phyloP scores from a whole-genome alignment of 257 asterid genomes.

The Solanum neorickii region DNA sequence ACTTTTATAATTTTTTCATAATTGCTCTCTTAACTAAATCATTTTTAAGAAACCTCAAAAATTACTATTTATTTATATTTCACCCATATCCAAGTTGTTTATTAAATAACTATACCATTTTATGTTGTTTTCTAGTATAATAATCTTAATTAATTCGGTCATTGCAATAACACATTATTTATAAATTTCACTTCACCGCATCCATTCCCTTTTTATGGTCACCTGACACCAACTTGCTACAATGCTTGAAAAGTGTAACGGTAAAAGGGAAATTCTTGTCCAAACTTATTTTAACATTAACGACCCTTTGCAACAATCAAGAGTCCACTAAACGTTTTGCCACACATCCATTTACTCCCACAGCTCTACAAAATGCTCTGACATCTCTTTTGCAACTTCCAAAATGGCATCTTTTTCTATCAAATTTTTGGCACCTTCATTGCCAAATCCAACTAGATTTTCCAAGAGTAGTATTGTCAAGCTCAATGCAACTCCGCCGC shows the following conservation, averaged over 20 bases:
- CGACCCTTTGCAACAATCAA: constrained; percentile 60
- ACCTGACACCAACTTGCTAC: not conserved
- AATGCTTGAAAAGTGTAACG: not conserved
- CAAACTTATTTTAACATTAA: not conserved
- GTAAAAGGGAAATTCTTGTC: not conserved
- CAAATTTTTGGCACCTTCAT: constrained; percentile 40
- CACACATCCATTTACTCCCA: constrained; percentile 8
- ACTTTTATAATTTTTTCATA: not conserved
- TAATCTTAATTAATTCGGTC: not conserved
- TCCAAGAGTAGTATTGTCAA: constrained; percentile 6
- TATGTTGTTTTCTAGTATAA: not conserved
- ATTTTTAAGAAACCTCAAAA: not conserved
- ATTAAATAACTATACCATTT: not conserved
- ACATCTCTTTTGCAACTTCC: constrained; percentile 2
- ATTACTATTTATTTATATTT: not conserved
- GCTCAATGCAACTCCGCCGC: constrained; percentile 53
- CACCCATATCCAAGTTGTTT: not conserved
- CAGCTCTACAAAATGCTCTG: constrained; percentile 37
- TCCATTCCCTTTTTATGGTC: not conserved
- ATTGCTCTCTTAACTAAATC: not conserved
- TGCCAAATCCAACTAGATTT: constrained; percentile 14
- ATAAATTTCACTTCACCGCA: not conserved
- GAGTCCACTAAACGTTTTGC: constrained; percentile 25
- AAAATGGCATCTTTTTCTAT: constrained; percentile 61
- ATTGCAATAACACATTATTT: not conserved